These are phyloP conservation scores for Echinochloa phyllopogon DNA, from an alignment of 176 grass and related monocot species.

Conservation along the genomic window DNA sequence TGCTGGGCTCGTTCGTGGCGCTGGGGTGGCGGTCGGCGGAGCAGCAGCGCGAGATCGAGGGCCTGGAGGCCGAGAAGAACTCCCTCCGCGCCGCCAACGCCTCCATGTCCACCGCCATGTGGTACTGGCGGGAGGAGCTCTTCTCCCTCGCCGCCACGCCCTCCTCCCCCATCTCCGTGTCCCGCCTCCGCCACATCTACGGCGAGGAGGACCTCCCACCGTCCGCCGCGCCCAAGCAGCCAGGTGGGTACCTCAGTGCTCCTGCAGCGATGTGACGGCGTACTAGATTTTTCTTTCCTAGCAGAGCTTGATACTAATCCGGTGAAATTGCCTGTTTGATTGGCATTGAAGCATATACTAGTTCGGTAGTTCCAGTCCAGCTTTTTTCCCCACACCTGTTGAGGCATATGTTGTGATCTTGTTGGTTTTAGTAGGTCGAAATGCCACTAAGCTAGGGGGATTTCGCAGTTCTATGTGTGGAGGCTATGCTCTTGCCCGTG, in stretches of 20 bases:
- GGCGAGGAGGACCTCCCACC: slow-evolving; percentile 59
- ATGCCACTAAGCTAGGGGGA: neutral
- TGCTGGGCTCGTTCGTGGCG: slow-evolving; percentile 61
- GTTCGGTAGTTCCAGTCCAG: neutral
- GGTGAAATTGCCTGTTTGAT: neutral
- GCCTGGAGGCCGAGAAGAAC: slow-evolving; percentile 62
- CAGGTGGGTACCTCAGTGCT: slow-evolving; percentile 34
- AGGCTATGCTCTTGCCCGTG: neutral
- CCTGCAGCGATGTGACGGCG: neutral
- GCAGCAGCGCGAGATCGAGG: slow-evolving; percentile 78
- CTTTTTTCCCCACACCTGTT: neutral
- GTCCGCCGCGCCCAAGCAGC: neutral
- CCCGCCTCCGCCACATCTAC: slow-evolving; percentile 79
- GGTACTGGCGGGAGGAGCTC: slow-evolving; percentile 75
- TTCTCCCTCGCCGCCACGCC: slow-evolving; percentile 66
- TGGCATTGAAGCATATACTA: neutral
- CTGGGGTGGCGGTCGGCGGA: slow-evolving; percentile 60
- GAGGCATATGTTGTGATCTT: neutral
- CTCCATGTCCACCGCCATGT: slow-evolving; percentile 71
- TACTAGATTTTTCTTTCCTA: neutral
- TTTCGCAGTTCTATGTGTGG: neutral
- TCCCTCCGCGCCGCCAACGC: slow-evolving; percentile 67
- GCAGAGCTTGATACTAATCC: neutral
- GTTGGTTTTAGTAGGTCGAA: neutral
- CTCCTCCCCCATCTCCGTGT: slow-evolving; percentile 59